Conservation (phyloP, 441 rosid genomes). For the Capsella rubella region DNA sequence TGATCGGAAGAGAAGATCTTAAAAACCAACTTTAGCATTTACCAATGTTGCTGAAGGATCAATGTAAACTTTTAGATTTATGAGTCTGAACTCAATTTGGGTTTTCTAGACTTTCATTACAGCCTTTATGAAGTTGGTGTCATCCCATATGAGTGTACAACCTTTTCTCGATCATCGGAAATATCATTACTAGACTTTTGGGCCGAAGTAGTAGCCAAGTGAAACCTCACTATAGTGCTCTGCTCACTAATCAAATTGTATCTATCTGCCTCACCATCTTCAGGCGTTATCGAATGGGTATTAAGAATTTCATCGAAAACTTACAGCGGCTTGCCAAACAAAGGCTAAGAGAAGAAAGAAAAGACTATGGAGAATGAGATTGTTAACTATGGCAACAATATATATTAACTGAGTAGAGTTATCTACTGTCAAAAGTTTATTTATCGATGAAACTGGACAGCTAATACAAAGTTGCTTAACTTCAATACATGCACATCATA, state of each 20-base stretch:
- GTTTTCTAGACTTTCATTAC: slow-evolving; percentile 22
- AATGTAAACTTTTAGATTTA: slow-evolving; percentile 28
- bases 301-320: too few species aligned
- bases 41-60: slow-evolving; percentile 21
- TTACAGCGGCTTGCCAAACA: too few species aligned
- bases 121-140: slow-evolving; percentile 2
- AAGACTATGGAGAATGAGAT: too few species aligned
- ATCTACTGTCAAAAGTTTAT: neutral
- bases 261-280: neutral
- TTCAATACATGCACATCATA: slow-evolving; percentile 27
- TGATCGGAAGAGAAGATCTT: slow-evolving; percentile 60
- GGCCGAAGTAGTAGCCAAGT: neutral
- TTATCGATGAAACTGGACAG: neutral
- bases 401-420: too few species aligned
- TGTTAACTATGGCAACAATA: too few species aligned
- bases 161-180: neutral
- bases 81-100: slow-evolving; percentile 28
- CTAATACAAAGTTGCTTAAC: slow-evolving; percentile 20
- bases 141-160: neutral
- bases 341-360: too few species aligned
- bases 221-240: neutral
- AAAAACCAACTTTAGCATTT: slow-evolving; percentile 20
- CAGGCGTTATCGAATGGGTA: too few species aligned
- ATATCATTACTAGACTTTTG: neutral
- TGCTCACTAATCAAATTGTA: neutral